Base-by-base conservation (phyloP, 768 basidiomycete genomes). In the Panellus pusillus region DNA sequence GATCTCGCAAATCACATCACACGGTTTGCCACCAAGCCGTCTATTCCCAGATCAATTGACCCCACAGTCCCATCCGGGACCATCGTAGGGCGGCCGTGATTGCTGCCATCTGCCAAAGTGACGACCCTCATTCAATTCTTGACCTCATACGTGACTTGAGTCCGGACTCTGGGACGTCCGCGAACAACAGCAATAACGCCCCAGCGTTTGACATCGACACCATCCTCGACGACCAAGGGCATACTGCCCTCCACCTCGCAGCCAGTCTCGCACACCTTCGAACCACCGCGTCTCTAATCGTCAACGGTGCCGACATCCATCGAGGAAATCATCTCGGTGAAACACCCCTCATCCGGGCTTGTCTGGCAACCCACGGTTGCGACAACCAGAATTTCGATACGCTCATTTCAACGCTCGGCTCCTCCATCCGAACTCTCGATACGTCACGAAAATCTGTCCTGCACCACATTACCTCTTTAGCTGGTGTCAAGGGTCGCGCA, bases 311-410 rank as follows among this genome's bases (percentile, higher is more conserved):
- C 1, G 95, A 98, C 67, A 75, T 93, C 14, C 83, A 93, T 62
- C 82, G 93, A 8, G 97, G 97, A 2, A 98, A 98, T 71, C 87
- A 87, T 65, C 82, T 88, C 5, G 95, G 97, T 42, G 97, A 99
- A 70, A 98, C 96, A 0, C 87, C 97, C 2, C 81, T 99, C 28
- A 91, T 97, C 27, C 88, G 96, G 37, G 89, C 95, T 6, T 88
- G 92, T 54, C 80, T 98, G 53, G 87, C 95, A 9, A 93, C 91
- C 19, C 87, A 93, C 67, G 88, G 87, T 63, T 87, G 80, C 44
- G 93, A 95, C 58, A 79, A 73, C 37, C 88, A 93, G 63, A 77
- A 81, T 5, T 95, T 98, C 70, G 74, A 79, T 41, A 65, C 71
- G 2, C 74, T 96, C 17, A 81, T 93, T 6, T 68, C 77, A 13